Evolutionary conservation across 345 rosid species (phyloP).

Genomic region (Brassica juncea): DNA sequence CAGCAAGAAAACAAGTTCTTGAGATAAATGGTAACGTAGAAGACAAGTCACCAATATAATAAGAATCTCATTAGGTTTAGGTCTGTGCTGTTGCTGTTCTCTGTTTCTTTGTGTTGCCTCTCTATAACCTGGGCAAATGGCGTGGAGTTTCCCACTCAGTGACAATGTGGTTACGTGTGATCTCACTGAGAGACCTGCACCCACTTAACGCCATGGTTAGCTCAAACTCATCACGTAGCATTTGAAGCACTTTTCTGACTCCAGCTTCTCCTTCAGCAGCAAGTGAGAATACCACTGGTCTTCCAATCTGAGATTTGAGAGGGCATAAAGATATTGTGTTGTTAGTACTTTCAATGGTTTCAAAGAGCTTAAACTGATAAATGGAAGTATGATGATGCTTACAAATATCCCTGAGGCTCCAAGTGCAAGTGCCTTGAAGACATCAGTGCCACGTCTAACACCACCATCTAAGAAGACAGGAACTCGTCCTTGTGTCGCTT

Average conservation of each 20-base stretch:
- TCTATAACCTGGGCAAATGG: constrained; percentile 46
- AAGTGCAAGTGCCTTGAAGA: constrained; percentile 82
- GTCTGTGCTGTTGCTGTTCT: constrained; percentile 2
- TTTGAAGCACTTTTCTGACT: constrained; percentile 64
- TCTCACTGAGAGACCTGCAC: constrained; percentile 73
- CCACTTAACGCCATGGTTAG: constrained; percentile 85
- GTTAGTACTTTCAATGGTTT: background rate
- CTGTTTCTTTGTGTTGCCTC: background rate
- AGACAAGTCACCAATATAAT: constrained; percentile 18
- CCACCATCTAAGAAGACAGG: constrained; percentile 91
- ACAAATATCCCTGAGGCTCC: constrained; percentile 91
- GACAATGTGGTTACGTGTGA: constrained; percentile 69
- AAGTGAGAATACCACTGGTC: constrained; percentile 81
- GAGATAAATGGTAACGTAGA: constrained; percentile 1
- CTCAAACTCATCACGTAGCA: constrained; percentile 83
- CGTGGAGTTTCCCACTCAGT: constrained; percentile 71
- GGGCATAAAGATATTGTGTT: background rate
- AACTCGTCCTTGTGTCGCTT: constrained; percentile 73
- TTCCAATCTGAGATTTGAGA: constrained; percentile 58
- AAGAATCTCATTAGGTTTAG: constrained; percentile 24
- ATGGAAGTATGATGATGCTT: constrained; percentile 34
- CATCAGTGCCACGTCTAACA: constrained; percentile 88
- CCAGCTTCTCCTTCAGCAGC: constrained; percentile 90
- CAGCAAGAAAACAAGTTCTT: constrained; percentile 15
- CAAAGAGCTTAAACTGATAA: background rate